Evolutionary conservation across 2,329 filamentous ascomycete species (phyloP).

Genomic region (Aspergillus novoparasiticus): DNA sequence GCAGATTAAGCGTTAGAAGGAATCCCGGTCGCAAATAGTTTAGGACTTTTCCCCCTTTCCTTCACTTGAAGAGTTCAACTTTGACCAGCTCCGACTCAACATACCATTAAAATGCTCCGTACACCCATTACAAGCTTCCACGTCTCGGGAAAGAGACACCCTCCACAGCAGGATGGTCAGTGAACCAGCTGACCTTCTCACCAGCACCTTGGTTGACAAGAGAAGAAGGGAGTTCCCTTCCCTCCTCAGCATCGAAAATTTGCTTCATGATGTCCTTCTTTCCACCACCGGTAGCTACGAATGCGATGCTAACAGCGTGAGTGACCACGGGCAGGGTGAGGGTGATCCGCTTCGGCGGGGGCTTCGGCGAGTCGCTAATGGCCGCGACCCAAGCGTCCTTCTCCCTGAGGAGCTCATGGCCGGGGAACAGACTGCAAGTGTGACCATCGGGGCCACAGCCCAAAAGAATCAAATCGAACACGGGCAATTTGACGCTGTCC

Average conservation of each 20-base stretch:
- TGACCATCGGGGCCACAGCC: slow-evolving; percentile 96
- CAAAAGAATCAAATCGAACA: slow-evolving; percentile 91
- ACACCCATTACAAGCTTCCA: slow-evolving; percentile 58
- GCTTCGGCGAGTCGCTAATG: slow-evolving; percentile 93
- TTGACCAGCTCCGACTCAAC: neutral
- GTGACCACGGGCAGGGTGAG: slow-evolving; percentile 88
- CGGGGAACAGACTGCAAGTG: slow-evolving; percentile 94
- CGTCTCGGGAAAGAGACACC: slow-evolving; percentile 80
- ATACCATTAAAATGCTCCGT: neutral
- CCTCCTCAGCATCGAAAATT: slow-evolving; percentile 81
- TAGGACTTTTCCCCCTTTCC: neutral
- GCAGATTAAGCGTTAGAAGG: neutral
- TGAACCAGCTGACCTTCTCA: slow-evolving; percentile 94
- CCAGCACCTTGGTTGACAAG: slow-evolving; percentile 83
- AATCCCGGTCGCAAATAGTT: neutral
- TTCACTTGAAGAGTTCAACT: neutral
- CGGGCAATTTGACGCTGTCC: slow-evolving; percentile 90
- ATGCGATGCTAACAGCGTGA: slow-evolving; percentile 82
- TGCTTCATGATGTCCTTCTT: slow-evolving; percentile 92
- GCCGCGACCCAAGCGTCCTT: slow-evolving; percentile 87
- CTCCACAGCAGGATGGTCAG: slow-evolving; percentile 81
- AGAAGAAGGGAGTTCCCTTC: slow-evolving; percentile 75
- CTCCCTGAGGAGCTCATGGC: slow-evolving; percentile 83
- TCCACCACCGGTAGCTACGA: slow-evolving; percentile 83
- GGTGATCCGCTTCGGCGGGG: slow-evolving; percentile 86